phyloP scores from a whole-genome alignment of 371 early-diverging fungal species.

The Neoconidiobolus thromboides region DNA sequence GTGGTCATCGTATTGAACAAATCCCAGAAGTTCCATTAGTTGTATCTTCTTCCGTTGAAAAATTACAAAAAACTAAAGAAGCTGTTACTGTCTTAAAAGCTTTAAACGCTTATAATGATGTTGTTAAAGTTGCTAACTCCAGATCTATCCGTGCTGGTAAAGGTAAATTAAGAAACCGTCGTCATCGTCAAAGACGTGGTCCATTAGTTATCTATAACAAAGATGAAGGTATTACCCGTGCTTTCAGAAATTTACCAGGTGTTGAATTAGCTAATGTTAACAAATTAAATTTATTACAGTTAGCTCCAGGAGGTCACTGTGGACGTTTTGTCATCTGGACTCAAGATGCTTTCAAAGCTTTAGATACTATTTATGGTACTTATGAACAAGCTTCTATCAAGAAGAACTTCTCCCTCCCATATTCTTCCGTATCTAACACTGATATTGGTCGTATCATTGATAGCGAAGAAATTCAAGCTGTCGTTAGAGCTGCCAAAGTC shows the following conservation, averaged over 20 bases:
- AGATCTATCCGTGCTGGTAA: constrained; percentile 96
- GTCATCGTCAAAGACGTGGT: constrained; percentile 95
- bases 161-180: constrained; percentile 99
- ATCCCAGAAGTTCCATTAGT: constrained; percentile 97
- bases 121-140: constrained; percentile 92
- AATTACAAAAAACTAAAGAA: constrained; percentile 89
- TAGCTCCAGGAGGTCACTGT: constrained; percentile 99
- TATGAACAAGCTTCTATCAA: constrained; percentile 63
- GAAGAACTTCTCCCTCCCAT: constrained; percentile 88
- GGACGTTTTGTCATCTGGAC: constrained; percentile 99
- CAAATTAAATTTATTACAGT: constrained; percentile 90
- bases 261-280: constrained; percentile 90
- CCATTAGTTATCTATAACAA: constrained; percentile 94
- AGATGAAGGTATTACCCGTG: constrained; percentile 89
- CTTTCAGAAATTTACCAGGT: constrained; percentile 99
- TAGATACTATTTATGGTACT: constrained; percentile 92
- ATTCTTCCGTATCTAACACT: constrained; percentile 76
- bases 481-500: constrained; percentile 67
- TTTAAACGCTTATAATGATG: constrained; percentile 88
- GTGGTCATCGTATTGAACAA: constrained; percentile 95
- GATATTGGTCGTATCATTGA: constrained; percentile 94
- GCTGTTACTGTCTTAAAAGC: constrained; percentile 86
- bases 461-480: constrained; percentile 94
- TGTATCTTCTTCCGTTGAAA: constrained; percentile 62
- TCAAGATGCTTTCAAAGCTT: constrained; percentile 83